Percentiles rank a stretch among this genome's conserved stretches.
Conservation (phyloP, 2,329 filamentous ascomycete genomes). For the Tolypocladium nubicola region DNA sequence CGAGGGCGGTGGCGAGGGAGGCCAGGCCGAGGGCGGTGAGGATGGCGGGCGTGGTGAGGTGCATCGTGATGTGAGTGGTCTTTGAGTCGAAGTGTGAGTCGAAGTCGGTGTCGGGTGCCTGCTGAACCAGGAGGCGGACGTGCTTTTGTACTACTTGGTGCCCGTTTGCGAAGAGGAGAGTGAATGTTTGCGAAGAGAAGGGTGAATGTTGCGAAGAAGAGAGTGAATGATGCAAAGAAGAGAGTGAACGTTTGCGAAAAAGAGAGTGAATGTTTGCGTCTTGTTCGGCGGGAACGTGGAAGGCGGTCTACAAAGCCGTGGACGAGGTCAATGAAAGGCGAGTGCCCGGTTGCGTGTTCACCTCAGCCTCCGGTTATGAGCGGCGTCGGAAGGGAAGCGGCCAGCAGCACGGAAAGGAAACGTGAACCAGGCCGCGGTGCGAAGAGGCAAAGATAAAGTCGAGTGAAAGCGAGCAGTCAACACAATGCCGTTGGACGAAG, state of each 20-base stretch:
- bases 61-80: conserved; percentile 12
- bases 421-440: background rate
- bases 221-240: background rate
- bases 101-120: background rate
- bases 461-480: background rate
- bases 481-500: background rate
- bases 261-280: background rate
- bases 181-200: background rate
- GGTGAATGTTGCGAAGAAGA: background rate
- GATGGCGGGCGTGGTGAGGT: conserved; percentile 10
- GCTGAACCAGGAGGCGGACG: background rate
- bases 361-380: background rate
- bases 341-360: background rate
- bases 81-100: background rate
- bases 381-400: background rate
- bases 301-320: background rate
- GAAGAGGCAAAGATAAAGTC: background rate
- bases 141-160: background rate
- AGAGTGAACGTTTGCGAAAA: background rate
- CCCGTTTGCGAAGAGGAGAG: background rate
- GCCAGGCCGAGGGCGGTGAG: conserved; percentile 5
- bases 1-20: conserved; percentile 7
- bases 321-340: background rate
- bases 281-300: background rate
- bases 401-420: background rate